Base-by-base conservation (phyloP, 2,329 filamentous ascomycete species). In the Leptographium wingfieldii region DNA sequence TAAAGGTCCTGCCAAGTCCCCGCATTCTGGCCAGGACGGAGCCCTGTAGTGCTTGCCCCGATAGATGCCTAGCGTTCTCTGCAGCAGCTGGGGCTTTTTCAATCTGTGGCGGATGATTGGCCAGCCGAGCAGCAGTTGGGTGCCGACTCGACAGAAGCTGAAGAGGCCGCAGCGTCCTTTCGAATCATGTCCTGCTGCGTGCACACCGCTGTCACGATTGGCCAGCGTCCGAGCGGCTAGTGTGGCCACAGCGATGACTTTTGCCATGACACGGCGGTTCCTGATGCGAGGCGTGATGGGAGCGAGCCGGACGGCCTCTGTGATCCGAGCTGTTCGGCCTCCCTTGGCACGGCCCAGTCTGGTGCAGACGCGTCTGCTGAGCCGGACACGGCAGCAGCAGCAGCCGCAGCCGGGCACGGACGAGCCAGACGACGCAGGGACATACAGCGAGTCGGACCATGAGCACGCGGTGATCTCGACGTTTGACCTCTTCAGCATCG, bases 401-500 rank as follows among this genome's bases (percentile, higher is more conserved):
- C 22, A 22, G 22, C 22, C 22, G 22, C 22, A 22, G 22, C 22
- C 22, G 22, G 22, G 22, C 22, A 22, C 22, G 22, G 22, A 22
- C 22, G 22, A 22, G 22, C 22, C 22, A 9, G 51, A 56, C 19
- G 56, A 56, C 29, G 12, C 56, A 4, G 74, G 75, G 58, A 73
- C 71, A 12, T 78, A 79, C 66, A 78, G 73, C 62, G 77, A 79
- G 63, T 71, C 76, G 1, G 76, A 77, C 55, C 74, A 77, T 55
- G 77, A 79, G 64, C 77, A 79, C 64, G 77, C 77, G 61, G 77
- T 79, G 65, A 79, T 79, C 60, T 79, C 77, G 2, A 76, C 77
- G 0, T 79, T 79, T 63, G 77, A 79, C 65, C 70, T 79, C 40
- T 79, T 79, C 67, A 78, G 76, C 38, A 77, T 79, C 58, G 77